Conservation (phyloP, 768 basidiomycete species). For the Lactarius hengduanensis region DNA sequence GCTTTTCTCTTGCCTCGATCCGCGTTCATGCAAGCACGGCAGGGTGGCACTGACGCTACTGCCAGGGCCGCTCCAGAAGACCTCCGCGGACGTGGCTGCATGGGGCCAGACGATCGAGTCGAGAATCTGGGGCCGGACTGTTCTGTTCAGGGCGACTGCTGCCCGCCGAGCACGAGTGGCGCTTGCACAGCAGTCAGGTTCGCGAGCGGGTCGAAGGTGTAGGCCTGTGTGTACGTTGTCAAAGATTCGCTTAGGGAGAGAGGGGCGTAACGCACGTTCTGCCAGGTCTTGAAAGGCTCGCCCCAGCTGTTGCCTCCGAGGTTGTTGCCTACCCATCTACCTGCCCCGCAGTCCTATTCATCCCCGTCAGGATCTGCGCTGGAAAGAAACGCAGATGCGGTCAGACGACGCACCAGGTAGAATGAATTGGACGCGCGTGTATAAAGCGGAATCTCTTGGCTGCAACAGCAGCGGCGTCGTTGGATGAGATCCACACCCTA, state of each 20-base stretch:
- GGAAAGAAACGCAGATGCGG: neutral
- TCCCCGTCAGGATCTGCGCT: neutral
- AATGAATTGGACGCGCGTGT: conserved; percentile 75
- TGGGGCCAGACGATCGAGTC: conserved; percentile 73
- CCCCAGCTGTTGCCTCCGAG: conserved; percentile 61
- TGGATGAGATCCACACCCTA: conserved; percentile 73
- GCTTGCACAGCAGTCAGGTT: conserved; percentile 49
- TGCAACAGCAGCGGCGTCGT: conserved; percentile 56
- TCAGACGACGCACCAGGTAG: conserved; percentile 54
- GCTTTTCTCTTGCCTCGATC: too few relatives aligned
- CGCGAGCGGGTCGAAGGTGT: conserved; percentile 70
- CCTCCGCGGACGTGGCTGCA: conserved; percentile 67
- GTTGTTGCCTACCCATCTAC: conserved; percentile 62
- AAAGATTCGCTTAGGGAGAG: neutral
- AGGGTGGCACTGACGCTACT: conserved; percentile 44
- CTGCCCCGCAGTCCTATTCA: conserved; percentile 62
- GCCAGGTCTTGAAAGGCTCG: conserved; percentile 55
- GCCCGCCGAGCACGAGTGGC: conserved; percentile 64
- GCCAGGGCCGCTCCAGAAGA: conserved; percentile 68
- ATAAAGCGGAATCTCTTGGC: conserved; percentile 60
- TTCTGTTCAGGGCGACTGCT: conserved; percentile 62
- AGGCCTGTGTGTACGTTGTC: conserved; percentile 43
- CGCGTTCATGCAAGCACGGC: conserved; percentile 54
- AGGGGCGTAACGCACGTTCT: conserved; percentile 42
- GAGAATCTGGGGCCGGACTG: conserved; percentile 66